phyloP scores from a whole-genome alignment of 2,329 filamentous ascomycete species.

The Fusarium vanettenii region DNA sequence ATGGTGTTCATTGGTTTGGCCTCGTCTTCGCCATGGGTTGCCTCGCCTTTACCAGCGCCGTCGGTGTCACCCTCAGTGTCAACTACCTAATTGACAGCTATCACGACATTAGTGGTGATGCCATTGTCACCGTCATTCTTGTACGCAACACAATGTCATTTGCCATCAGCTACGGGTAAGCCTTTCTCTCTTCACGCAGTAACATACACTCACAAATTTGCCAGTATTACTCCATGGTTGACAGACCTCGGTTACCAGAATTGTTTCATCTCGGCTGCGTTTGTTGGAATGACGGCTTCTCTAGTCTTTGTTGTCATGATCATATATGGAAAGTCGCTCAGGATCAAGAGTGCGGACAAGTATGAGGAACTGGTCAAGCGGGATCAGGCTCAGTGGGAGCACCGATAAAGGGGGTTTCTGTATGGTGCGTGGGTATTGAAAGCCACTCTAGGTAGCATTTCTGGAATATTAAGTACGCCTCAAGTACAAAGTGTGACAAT shows the following conservation, averaged over 20 bases:
- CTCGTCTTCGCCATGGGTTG: slow-evolving; percentile 54
- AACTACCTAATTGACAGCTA: slow-evolving; percentile 57
- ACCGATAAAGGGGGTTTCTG: neutral
- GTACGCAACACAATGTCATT: slow-evolving; percentile 54
- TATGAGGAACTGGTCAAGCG: slow-evolving; percentile 25
- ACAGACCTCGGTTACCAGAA: slow-evolving; percentile 55
- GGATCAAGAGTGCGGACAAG: slow-evolving; percentile 27
- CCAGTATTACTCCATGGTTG: slow-evolving; percentile 61
- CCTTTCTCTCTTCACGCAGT: rapidly evolving
- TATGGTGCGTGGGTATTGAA: neutral
- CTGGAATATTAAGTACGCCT: neutral
- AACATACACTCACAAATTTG: neutral
- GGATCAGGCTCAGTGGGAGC: slow-evolving; percentile 9
- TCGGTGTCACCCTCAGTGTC: slow-evolving; percentile 52
- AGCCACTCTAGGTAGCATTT: neutral
- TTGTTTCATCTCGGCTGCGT: slow-evolving; percentile 55
- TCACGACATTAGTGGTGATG: slow-evolving; percentile 53
- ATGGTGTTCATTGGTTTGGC: slow-evolving; percentile 55
- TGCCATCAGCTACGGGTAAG: slow-evolving; percentile 48
- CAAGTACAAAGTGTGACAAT: neutral
- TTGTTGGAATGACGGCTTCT: slow-evolving; percentile 53
- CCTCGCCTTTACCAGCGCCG: slow-evolving; percentile 48
- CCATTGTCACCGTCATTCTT: slow-evolving; percentile 54
- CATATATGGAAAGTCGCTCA: slow-evolving; percentile 55
- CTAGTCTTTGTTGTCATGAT: slow-evolving; percentile 58